These are phyloP conservation scores for Endotrypanum monterogeii DNA, from an alignment of 208 protist genomes.

Conservation along the genomic window DNA sequence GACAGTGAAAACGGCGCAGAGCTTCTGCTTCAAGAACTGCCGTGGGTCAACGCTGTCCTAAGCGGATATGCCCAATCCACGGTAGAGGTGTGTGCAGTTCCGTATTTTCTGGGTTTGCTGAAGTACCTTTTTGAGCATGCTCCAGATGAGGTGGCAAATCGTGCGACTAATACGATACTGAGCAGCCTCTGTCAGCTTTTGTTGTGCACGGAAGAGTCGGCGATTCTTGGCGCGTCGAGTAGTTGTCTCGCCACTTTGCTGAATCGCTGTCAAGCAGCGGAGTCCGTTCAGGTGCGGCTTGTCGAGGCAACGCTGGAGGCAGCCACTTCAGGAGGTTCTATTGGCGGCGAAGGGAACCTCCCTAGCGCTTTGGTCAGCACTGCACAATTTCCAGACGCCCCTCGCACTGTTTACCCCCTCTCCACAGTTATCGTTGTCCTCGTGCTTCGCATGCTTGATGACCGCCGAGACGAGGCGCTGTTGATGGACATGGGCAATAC, in stretches of 20 bases:
- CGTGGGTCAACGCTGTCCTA: slow-evolving; percentile 28
- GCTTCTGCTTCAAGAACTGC: slow-evolving; percentile 30
- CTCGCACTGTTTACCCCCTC: slow-evolving; percentile 31
- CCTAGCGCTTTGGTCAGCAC: not conserved
- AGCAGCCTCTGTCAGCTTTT: slow-evolving; percentile 47
- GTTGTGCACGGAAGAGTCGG: slow-evolving; percentile 55
- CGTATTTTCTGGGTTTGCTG: slow-evolving; percentile 30
- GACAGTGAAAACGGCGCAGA: slow-evolving; percentile 5
- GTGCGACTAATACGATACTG: slow-evolving; percentile 32
- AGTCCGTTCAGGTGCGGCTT: slow-evolving; percentile 31
- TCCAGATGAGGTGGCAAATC: slow-evolving; percentile 24
- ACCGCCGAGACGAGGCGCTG: slow-evolving; percentile 33
- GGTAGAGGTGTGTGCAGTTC: slow-evolving; percentile 32
- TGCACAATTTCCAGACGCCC: slow-evolving; percentile 19
- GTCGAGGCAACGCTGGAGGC: slow-evolving; percentile 21
- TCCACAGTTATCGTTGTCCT: slow-evolving; percentile 49
- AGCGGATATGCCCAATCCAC: slow-evolving; percentile 30
- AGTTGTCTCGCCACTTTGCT: slow-evolving; percentile 57
- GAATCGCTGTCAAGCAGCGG: slow-evolving; percentile 40
- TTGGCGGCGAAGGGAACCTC: not conserved
- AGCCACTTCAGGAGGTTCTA: not conserved
- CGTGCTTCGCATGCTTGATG: slow-evolving; percentile 38
- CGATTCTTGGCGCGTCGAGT: slow-evolving; percentile 43
- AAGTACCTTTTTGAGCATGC: slow-evolving; percentile 23
- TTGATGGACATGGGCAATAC: slow-evolving; percentile 52